phyloP scores from a whole-genome alignment of 2,329 filamentous ascomycete genomes.

The Bipolaris sorokiniana region DNA sequence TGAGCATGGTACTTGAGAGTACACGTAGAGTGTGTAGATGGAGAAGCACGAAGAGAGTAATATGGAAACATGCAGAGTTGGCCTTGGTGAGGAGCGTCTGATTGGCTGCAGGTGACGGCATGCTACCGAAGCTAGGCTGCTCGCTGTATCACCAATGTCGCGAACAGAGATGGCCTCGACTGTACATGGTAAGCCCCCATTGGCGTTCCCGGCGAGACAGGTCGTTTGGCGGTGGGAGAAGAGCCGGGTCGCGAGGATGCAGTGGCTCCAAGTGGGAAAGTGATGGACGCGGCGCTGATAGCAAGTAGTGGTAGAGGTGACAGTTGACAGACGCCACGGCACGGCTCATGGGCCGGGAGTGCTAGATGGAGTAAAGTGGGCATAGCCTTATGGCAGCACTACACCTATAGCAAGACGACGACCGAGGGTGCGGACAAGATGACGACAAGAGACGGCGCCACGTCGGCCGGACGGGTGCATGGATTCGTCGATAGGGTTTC shows the following conservation, averaged over 20 bases:
- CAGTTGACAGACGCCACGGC: conserved; percentile 10
- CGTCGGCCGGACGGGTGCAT: conserved; percentile 10
- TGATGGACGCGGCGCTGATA: background rate
- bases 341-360: background rate
- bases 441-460: conserved; percentile 14
- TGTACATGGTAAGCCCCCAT: background rate
- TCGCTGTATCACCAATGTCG: conserved; percentile 11
- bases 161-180: background rate
- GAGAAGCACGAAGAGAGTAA: background rate
- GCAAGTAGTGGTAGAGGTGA: background rate
- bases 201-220: background rate
- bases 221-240: background rate
- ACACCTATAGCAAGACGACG: too few species aligned
- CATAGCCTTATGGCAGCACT: background rate
- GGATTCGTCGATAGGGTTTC: too few species aligned
- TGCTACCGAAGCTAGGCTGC: background rate
- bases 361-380: background rate
- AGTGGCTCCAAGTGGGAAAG: background rate
- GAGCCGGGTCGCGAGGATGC: background rate
- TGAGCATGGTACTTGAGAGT: background rate
- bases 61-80: background rate
- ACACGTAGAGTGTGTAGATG: background rate
- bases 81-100: background rate
- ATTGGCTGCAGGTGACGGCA: background rate
- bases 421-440: conserved; percentile 2